Base-by-base conservation (phyloP, 306 rosid genomes). In the Castanea sativa region DNA sequence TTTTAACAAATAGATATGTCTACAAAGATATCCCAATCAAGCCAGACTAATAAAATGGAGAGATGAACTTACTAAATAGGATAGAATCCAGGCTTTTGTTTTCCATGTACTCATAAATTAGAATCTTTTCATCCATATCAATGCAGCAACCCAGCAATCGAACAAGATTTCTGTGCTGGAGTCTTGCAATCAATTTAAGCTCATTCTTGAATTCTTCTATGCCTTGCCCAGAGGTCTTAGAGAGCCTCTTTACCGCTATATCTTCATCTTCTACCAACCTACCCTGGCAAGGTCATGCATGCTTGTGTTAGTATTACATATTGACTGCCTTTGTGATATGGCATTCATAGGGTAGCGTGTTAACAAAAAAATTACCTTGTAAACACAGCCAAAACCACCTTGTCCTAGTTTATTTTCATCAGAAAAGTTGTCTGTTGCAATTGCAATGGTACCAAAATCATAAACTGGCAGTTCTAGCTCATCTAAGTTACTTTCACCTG, bases 121-220 rank as follows among this genome's bases (percentile, higher is more conserved):
- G 73, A 82, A 92, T 79, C 88, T 85, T 91, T 75, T 92, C 97
- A 7, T 86, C 86, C 55, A 4, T 73, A 19, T 87, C 90, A 79
- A 90, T 16, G 80, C 91, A 92, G 71, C 90, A 90, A 79, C 93
- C 97, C 21, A 89, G 72, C 35, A 92, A 57, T 19, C 92, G 71
- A 71, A 92, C 97, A 71, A 92, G 93, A 81, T 92, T 92, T 75
- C 88, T 61, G 73, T 92, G 97, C 76, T 92, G 95, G 83, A 92
- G 95, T 78, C 76, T 90, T 43, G 82, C 95, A 60, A 92, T 90
- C 67, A 92, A 75, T 77, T 60, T 82, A 56, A 90, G 88, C 79
- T 92, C 95, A 55, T 87, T 92, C 84, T 83, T 92, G 82, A 92
- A 92, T 60, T 92, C 97, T 69, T 87, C 92, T 13, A 53, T 53